Evolutionary conservation across 805 yeast genomes (phyloP).

Genomic region (Nakazawaea holstii): DNA sequence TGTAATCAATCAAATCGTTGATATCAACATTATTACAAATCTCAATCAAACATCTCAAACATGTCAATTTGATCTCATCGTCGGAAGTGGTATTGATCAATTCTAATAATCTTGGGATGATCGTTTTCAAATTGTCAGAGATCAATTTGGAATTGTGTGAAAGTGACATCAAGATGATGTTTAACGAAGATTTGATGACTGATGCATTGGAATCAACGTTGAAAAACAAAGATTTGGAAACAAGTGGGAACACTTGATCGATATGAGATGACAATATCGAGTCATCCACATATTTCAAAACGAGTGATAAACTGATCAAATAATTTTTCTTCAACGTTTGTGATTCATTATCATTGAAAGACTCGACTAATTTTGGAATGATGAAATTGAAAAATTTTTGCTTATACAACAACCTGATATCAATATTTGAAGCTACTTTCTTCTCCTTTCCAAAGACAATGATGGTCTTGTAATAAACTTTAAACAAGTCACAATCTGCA

Average conservation of each 20-base stretch:
- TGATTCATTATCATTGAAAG: slow-evolving; percentile 27
- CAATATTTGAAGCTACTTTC: slow-evolving; percentile 40
- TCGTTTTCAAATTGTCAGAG: slow-evolving; percentile 45
- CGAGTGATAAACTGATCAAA: slow-evolving; percentile 59
- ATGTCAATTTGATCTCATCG: slow-evolving; percentile 46
- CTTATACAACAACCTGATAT: slow-evolving; percentile 66
- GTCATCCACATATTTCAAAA: slow-evolving; percentile 60
- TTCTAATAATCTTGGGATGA: slow-evolving; percentile 50
- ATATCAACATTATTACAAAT: slow-evolving; percentile 35
- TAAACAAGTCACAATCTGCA: slow-evolving; percentile 59
- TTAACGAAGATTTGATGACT: slow-evolving; percentile 19
- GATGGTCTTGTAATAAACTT: slow-evolving; percentile 29
- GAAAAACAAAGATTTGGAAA: slow-evolving; percentile 58
- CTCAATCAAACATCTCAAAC: slow-evolving; percentile 54
- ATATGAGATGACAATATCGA: slow-evolving; percentile 63
- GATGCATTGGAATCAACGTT: slow-evolving; percentile 12
- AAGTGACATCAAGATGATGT: slow-evolving; percentile 20
- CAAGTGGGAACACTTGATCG: slow-evolving; percentile 59
- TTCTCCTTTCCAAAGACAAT: slow-evolving; percentile 17
- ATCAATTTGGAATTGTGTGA: slow-evolving; percentile 34
- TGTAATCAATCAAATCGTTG: slow-evolving; percentile 45
- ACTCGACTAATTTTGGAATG: slow-evolving; percentile 49
- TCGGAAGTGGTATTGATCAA: slow-evolving; percentile 20
- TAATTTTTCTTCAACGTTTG: slow-evolving; percentile 39
- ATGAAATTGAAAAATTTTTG: slow-evolving; percentile 68